phyloP scores from a whole-genome alignment of 1,139 yeast genomes.

The Yamadazyma dushanensis region DNA sequence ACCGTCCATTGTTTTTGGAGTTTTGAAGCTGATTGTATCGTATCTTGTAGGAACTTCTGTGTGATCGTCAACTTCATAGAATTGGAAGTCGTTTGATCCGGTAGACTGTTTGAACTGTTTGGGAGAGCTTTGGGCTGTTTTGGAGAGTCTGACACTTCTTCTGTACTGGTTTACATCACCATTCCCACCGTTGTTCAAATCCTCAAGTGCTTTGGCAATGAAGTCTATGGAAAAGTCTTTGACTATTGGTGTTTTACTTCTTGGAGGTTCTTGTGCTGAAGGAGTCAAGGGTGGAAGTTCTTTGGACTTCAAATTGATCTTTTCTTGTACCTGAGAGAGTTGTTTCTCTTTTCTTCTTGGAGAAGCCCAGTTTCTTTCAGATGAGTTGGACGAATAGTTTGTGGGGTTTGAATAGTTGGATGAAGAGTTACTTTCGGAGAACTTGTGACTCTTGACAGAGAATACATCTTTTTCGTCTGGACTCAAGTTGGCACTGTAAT shows the following conservation, averaged over 20 bases:
- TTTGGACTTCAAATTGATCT: conserved; percentile 37
- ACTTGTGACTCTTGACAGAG: conserved; percentile 21
- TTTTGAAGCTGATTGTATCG: conserved; percentile 33
- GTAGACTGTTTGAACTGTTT: conserved; percentile 6
- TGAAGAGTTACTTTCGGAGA: conserved; percentile 30
- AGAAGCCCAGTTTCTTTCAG: conserved; percentile 54
- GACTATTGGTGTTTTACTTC: conserved; percentile 33
- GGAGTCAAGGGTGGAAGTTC: conserved; percentile 27
- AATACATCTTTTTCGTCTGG: conserved; percentile 39
- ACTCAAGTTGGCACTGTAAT: conserved; percentile 20
- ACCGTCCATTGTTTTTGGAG: conserved; percentile 15
- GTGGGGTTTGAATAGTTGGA: conserved; percentile 54
- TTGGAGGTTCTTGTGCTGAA: conserved; percentile 3
- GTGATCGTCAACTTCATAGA: conserved; percentile 34
- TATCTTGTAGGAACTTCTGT: conserved; percentile 37
- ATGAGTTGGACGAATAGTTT: conserved; percentile 30
- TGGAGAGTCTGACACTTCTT: conserved; percentile 34
- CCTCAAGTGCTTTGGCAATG: conserved; percentile 62
- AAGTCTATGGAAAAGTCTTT: conserved; percentile 50
- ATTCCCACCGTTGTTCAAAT: conserved; percentile 63
- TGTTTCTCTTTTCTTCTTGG: conserved; percentile 45
- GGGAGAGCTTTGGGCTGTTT: conserved; percentile 23
- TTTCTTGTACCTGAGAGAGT: conserved; percentile 38
- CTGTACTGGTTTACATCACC: conserved; percentile 53
- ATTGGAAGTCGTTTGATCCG: conserved; percentile 3